Conservation (phyloP, 192 early-diverging fungal species). For the Coemansia sp. region DNA sequence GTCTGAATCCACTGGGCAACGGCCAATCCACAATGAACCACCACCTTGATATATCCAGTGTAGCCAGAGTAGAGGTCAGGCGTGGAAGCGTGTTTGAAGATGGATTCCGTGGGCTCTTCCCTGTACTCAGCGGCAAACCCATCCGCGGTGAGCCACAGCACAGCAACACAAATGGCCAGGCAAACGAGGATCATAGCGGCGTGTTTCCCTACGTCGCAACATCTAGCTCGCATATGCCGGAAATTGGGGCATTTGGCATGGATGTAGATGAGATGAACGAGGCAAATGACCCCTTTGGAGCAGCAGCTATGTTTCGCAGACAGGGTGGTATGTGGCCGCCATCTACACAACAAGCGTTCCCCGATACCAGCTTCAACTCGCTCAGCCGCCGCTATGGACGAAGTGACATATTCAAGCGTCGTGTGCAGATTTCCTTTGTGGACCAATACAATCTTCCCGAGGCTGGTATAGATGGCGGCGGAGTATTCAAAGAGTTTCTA, state of each 20-base stretch:
- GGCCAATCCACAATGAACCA: neutral
- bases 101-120: constrained; percentile 71
- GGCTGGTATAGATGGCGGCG: constrained; percentile 94
- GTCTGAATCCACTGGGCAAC: constrained; percentile 15
- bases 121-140: constrained; percentile 41
- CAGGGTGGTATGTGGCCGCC: too few relatives aligned
- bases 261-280: neutral
- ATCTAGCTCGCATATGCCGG: too few relatives aligned
- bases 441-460: constrained; percentile 79
- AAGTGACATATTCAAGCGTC: constrained; percentile 65
- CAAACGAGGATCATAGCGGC: neutral
- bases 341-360: too few relatives aligned
- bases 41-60: too few relatives aligned
- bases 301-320: too few relatives aligned
- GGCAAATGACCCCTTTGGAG: constrained; percentile 2
- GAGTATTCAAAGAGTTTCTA: constrained; percentile 97
- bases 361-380: too few relatives aligned
- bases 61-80: constrained; percentile 57
- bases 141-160: neutral
- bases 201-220: too few relatives aligned
- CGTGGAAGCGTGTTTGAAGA: constrained; percentile 87
- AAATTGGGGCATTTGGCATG: neutral
- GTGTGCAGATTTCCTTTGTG: constrained; percentile 82
- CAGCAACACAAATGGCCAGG: neutral
- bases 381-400: constrained; percentile 1